Evolutionary conservation across 2,329 filamentous ascomycete genomes (phyloP), one percentile per base, ranked within the genome.

Genomic region (Diaporthe ampelina): DNA sequence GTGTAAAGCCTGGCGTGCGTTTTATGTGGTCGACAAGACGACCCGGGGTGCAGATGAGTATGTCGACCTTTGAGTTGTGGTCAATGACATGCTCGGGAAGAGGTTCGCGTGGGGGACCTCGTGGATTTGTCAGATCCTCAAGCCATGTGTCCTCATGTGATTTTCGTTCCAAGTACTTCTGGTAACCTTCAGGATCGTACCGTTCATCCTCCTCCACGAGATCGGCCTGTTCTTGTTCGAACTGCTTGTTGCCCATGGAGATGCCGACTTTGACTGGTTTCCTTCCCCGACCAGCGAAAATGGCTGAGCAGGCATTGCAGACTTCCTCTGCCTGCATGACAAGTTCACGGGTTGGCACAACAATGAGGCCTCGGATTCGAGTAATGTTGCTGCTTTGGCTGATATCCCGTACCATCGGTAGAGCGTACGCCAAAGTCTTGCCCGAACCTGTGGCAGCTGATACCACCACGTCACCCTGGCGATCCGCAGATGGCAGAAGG

Each of bases 381-480:
- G 93, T 94, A 15, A 91, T 88, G 29, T 85, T 85, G 19, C 89
- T 88, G 19, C 89, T 88, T 43, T 89, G 86, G 77, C 93, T 92
- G 65, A 99, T 86, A 68, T 93, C 92, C 59, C 95, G 91, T 5
- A 97, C 89, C 74, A 99, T 91, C 0, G 97, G 97, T 3, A 99
- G 85, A 0, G 96, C 91, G 80, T 99, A 99, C 0, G 96, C 94
- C 21, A 99, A 83, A 0, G 97, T 99, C 82, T 99, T 99, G 73
- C 97, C 97, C 0, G 97, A 98, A 11, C 97, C 97, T 0, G 97
- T 99, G 1, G 96, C 94, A 0, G 97, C 97, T 10, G 95, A 97
- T 3, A 99, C 92, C 58, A 97, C 93, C 6, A 99, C 84, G 81
- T 99, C 97, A 7, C 94, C 94, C 1, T 89, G 85, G 48, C 91